These are phyloP conservation scores for Eimeria acervulina DNA, from an alignment of 169 alveolate species.

Conservation along the genomic window DNA sequence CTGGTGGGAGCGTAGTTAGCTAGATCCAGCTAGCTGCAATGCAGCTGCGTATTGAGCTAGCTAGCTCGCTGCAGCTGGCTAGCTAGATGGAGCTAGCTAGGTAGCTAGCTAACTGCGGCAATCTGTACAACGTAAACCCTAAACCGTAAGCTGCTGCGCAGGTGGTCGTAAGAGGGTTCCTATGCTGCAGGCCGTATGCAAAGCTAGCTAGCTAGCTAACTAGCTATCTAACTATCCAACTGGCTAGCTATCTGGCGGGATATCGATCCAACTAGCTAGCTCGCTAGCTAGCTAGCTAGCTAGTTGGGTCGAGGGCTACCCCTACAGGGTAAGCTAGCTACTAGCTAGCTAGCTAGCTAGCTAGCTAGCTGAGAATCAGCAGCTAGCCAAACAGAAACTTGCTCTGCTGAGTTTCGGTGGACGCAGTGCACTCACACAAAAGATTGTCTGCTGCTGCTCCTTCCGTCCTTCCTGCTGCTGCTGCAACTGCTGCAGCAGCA, in stretches of 20 bases:
- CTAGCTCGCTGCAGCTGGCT: neutral
- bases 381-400: neutral
- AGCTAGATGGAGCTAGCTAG: neutral
- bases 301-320: too few species aligned
- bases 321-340: neutral
- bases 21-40: neutral
- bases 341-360: neutral
- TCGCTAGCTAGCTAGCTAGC: conserved; percentile 17
- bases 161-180: too few species aligned
- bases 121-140: too few species aligned
- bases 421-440: neutral
- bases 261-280: too few species aligned
- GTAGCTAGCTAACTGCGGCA: neutral
- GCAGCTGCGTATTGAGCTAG: too few species aligned
- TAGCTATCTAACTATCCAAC: neutral
- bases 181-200: too few species aligned
- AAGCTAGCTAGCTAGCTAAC: conserved; percentile 4
- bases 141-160: too few species aligned
- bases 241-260: too few species aligned
- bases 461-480: neutral
- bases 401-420: neutral
- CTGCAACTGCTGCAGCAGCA: neutral
- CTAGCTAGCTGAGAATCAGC: neutral
- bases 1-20: neutral
- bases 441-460: neutral